Percentiles rank a stretch among this genome's conserved stretches.
phyloP scores from a whole-genome alignment of 2,329 filamentous ascomycete genomes.

The Pseudopyricularia cyperi region DNA sequence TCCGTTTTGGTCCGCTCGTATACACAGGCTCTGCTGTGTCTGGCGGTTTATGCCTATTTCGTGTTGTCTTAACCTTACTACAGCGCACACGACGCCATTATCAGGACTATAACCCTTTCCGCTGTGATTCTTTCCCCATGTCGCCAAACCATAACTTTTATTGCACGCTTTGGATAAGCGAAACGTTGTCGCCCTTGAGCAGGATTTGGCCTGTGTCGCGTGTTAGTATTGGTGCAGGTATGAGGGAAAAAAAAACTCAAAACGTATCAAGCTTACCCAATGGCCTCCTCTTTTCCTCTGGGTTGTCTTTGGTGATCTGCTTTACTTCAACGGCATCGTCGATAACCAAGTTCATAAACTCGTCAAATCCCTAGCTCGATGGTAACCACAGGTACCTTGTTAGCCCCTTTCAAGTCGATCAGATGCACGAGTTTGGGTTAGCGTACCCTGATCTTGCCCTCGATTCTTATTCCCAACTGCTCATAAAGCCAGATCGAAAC shows the following conservation, averaged over 20 bases:
- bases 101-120: not conserved
- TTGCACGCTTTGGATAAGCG: conserved; percentile 52
- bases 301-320: conserved; percentile 65
- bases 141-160: not conserved
- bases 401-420: conserved; percentile 4
- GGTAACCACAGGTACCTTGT: conserved; percentile 2
- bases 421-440: too few species aligned
- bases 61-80: not conserved
- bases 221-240: not conserved
- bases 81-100: not conserved
- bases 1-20: not conserved
- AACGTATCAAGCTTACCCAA: conserved; percentile 47
- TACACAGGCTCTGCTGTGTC: not conserved
- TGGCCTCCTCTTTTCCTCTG: conserved; percentile 62
- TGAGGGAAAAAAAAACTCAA: not conserved
- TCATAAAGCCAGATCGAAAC: conserved; percentile 97
- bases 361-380: conserved; percentile 70
- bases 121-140: not conserved
- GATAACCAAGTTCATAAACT: conserved; percentile 94
- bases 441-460: conserved; percentile 84
- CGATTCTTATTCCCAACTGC: conserved; percentile 84
- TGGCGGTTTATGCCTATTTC: not conserved
- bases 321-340: conserved; percentile 92
- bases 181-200: conserved; percentile 80
- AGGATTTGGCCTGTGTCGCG: conserved; percentile 57